Evolutionary conservation across 2,329 filamentous ascomycete species (phyloP).

Genomic region (Pseudocercospora fijiensis): DNA sequence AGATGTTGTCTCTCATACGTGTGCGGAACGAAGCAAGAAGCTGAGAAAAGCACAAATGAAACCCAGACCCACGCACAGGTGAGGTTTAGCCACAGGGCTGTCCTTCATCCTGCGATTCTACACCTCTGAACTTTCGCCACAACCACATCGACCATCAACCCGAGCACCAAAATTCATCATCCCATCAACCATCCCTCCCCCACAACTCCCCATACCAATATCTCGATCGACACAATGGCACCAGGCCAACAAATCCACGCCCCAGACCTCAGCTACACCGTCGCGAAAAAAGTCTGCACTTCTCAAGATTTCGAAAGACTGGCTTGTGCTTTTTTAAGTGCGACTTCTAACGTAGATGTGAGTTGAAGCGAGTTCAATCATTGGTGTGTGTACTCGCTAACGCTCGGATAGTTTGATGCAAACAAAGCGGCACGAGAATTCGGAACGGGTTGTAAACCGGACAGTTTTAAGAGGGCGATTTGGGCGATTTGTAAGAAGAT

Average conservation of each 20-base stretch:
- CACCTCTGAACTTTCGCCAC: not conserved
- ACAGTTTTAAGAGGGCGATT: constrained; percentile 26
- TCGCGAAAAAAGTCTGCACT: constrained; percentile 25
- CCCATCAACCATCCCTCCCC: not conserved
- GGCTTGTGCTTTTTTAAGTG: constrained; percentile 26
- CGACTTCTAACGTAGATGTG: not conserved
- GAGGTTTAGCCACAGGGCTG: not conserved
- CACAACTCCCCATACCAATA: not conserved
- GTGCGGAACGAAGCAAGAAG: not conserved
- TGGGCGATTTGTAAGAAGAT: constrained; percentile 30
- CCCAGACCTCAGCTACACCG: constrained; percentile 19
- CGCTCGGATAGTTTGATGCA: constrained; percentile 18
- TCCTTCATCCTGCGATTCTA: not conserved
- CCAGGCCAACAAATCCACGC: not conserved
- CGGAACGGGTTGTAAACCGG: constrained; percentile 21
- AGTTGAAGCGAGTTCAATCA: too few relatives aligned
- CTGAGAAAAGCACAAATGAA: not conserved
- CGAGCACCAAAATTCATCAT: not conserved
- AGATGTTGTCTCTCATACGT: not conserved
- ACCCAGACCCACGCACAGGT: not conserved
- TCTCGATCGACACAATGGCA: not conserved
- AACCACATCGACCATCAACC: not conserved
- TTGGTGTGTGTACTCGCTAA: not conserved
- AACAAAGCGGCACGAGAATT: constrained; percentile 25
- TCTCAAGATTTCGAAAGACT: constrained; percentile 25